A percentile compares a stretch with the other conserved stretches of the same genome.
These are phyloP conservation scores for Vigna reflexopilosa DNA, from an alignment of 306 rosid species.

Conservation along the genomic window DNA sequence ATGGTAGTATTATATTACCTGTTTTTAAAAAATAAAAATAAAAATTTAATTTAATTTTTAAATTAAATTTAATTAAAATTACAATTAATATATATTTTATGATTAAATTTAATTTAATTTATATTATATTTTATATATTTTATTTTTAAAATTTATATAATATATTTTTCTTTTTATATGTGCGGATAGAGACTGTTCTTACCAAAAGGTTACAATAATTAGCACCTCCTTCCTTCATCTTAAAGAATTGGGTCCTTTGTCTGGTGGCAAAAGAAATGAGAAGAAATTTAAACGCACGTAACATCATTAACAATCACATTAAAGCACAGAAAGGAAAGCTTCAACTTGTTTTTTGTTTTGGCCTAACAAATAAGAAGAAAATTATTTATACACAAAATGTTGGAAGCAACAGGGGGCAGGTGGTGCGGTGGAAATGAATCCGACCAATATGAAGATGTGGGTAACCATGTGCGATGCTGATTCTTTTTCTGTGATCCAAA, in stretches of 20 bases:
- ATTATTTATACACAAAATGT: background rate
- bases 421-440: background rate
- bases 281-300: background rate
- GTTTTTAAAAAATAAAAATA: too few relatives aligned
- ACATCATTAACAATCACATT: background rate
- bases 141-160: too few relatives aligned
- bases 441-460: background rate
- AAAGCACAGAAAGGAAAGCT: background rate
- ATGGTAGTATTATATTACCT: too few relatives aligned
- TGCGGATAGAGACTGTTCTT: too few relatives aligned
- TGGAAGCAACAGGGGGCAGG: background rate
- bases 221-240: background rate
- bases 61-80: too few relatives aligned
- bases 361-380: background rate
- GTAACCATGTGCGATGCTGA: constrained; percentile 19
- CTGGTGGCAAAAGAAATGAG: too few relatives aligned
- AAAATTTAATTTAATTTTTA: too few relatives aligned
- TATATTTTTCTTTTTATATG: too few relatives aligned
- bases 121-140: too few relatives aligned
- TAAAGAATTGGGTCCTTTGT: background rate
- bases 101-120: too few relatives aligned
- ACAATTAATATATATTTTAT: too few relatives aligned
- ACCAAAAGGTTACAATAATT: background rate
- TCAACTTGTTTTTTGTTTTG: constrained; percentile 20
- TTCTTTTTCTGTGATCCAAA: constrained; percentile 23